Conservation (phyloP, 139 green algal genomes). For the Tetradesmus lagerheimii region DNA sequence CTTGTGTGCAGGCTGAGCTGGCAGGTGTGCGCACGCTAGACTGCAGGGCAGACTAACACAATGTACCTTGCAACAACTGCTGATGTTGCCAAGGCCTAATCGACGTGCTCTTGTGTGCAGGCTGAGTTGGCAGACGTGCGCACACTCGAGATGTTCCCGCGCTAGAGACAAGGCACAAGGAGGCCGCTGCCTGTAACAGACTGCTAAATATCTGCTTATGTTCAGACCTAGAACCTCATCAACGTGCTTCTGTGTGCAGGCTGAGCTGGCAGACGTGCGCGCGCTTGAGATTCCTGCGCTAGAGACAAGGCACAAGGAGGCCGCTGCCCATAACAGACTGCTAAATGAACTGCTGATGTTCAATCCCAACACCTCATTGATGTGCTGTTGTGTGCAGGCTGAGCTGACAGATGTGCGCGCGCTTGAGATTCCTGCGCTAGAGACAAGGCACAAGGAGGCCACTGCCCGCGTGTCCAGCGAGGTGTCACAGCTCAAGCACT, state of each 20-base stretch:
- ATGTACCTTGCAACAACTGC: too few species aligned
- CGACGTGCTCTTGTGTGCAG: neutral
- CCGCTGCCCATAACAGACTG: neutral
- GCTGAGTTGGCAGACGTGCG: conserved; percentile 5
- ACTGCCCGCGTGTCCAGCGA: neutral
- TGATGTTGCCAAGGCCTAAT: too few species aligned
- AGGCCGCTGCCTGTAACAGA: neutral
- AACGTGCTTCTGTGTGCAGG: neutral
- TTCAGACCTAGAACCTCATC: too few species aligned
- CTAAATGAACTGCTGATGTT: too few species aligned
- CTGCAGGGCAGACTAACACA: too few species aligned
- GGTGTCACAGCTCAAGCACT: neutral
- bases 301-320: conserved; percentile 26
- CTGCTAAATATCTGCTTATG: too few species aligned
- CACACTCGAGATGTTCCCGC: neutral
- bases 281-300: neutral
- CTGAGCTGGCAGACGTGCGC: neutral
- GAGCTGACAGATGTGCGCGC: neutral
- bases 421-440: neutral
- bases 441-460: conserved; percentile 29
- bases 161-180: conserved; percentile 20
- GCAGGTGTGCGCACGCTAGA: neutral
- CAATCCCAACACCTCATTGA: too few species aligned
- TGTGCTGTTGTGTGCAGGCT: conserved; percentile 37
- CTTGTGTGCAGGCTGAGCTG: conserved; percentile 34